Evolutionary conservation across 2,329 filamentous ascomycete species (phyloP).

Genomic region (Cyphellophora attinorum): DNA sequence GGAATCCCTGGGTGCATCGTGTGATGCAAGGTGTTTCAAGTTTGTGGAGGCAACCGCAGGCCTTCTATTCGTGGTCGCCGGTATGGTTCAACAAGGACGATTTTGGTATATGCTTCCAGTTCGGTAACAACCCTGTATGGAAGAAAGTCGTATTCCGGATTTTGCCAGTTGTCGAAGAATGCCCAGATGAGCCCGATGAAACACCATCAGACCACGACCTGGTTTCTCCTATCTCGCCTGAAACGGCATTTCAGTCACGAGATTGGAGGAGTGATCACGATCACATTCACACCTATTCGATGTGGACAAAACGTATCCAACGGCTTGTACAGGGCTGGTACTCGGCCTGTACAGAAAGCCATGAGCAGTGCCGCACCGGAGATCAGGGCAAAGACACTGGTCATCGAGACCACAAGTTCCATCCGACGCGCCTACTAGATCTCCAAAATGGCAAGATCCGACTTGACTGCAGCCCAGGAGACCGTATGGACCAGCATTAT

Average conservation of each 20-base stretch:
- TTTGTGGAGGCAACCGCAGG: not conserved
- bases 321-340: slow-evolving; percentile 1
- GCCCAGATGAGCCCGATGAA: not conserved
- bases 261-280: no score
- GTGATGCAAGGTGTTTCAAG: not conserved
- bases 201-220: not conserved
- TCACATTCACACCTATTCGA: not conserved
- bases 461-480: not conserved
- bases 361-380: not conserved
- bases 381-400: not conserved
- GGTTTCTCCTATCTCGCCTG: not conserved
- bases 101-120: not conserved
- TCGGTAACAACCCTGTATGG: slow-evolving; percentile 1
- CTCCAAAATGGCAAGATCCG: slow-evolving; percentile 1
- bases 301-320: slow-evolving; percentile 1
- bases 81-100: not conserved
- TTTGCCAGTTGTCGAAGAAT: not conserved
- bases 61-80: slow-evolving; percentile 1
- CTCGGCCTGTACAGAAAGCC: not conserved
- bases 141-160: slow-evolving; percentile 2
- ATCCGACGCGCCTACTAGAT: not conserved
- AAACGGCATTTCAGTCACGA: no score
- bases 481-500: not conserved
- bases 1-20: not conserved
- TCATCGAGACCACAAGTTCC: slow-evolving; percentile 1